Conservation (phyloP, 306 rosid species). For the Begonia peltatifolia region DNA sequence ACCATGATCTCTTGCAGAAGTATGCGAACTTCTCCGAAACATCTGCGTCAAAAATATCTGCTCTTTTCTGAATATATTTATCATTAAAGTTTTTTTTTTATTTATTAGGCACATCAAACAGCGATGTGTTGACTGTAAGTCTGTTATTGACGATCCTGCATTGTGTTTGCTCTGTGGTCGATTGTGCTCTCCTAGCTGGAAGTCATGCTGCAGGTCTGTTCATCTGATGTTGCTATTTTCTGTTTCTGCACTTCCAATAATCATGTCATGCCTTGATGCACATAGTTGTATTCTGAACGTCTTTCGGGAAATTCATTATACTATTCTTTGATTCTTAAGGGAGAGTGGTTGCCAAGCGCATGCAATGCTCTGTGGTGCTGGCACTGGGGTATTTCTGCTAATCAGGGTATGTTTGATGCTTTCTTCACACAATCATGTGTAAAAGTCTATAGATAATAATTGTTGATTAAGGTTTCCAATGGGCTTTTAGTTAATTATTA, state of each 20-base stretch:
- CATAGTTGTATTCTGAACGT: slow-evolving; percentile 5
- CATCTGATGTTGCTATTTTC: slow-evolving; percentile 3
- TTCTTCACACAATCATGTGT: slow-evolving; percentile 3
- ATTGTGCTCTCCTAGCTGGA: slow-evolving; percentile 85
- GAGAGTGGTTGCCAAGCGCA: slow-evolving; percentile 85
- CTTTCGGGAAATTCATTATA: slow-evolving; percentile 11
- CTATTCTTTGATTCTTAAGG: slow-evolving; percentile 23
- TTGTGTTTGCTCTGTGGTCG: slow-evolving; percentile 88
- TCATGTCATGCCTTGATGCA: not conserved
- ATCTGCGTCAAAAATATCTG: not conserved
- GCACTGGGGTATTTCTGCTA: slow-evolving; percentile 82
- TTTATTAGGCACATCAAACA: slow-evolving; percentile 65
- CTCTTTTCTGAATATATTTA: not conserved
- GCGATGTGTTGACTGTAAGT: slow-evolving; percentile 55
- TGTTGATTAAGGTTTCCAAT: too few species aligned
- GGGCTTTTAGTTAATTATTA: not conserved
- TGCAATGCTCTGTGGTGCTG: slow-evolving; percentile 82
- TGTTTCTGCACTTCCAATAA: slow-evolving; percentile 1
- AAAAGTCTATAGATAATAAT: not conserved
- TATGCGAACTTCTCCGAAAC: slow-evolving; percentile 7
- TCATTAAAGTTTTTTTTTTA: slow-evolving; percentile 6
- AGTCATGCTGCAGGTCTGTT: slow-evolving; percentile 84
- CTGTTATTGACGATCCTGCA: slow-evolving; percentile 64
- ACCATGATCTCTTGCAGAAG: slow-evolving; percentile 94
- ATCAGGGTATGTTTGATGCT: slow-evolving; percentile 38